phyloP scores from a whole-genome alignment of 768 basidiomycete species.

The Boletus pseudopeckii region DNA sequence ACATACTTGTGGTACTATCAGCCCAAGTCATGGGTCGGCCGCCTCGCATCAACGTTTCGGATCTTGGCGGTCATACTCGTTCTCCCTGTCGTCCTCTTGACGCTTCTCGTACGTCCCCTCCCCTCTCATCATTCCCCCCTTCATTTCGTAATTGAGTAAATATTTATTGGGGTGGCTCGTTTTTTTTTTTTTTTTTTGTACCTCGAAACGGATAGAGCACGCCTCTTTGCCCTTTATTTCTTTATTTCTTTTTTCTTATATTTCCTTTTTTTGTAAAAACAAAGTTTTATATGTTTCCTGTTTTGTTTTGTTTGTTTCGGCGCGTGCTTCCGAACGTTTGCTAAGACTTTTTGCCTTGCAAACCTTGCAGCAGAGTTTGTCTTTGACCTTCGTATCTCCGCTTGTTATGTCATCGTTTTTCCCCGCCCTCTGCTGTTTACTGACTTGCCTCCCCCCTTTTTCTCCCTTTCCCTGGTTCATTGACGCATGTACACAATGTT shows the following conservation, averaged over 20 bases:
- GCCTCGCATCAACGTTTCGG: constrained; percentile 59
- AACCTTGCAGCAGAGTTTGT: too few species aligned
- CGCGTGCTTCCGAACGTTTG: too few species aligned
- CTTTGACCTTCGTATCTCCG: too few species aligned
- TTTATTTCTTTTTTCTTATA: too few species aligned
- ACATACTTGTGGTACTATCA: constrained; percentile 63
- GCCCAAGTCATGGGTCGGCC: constrained; percentile 63
- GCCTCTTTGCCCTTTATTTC: not conserved
- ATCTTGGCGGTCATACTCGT: constrained; percentile 54
- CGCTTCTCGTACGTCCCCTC: constrained; percentile 54
- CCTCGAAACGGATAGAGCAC: too few species aligned
- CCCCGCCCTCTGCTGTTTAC: not conserved
- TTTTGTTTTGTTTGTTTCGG: too few species aligned
- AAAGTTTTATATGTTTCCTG: too few species aligned
- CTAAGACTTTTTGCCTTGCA: too few species aligned
- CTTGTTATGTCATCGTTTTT: not conserved
- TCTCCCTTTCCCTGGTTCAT: not conserved
- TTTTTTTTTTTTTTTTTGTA: too few species aligned
- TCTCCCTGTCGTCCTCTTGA: constrained; percentile 53
- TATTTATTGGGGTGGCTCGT: not conserved
- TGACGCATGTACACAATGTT: not conserved
- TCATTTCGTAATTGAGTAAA: constrained; percentile 10
- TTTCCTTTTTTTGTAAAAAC: too few species aligned
- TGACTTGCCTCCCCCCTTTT: not conserved
- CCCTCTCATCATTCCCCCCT: constrained; percentile 4